These are phyloP conservation scores for Garcia nutans DNA, from an alignment of 345 rosid species.

Conservation along the genomic window DNA sequence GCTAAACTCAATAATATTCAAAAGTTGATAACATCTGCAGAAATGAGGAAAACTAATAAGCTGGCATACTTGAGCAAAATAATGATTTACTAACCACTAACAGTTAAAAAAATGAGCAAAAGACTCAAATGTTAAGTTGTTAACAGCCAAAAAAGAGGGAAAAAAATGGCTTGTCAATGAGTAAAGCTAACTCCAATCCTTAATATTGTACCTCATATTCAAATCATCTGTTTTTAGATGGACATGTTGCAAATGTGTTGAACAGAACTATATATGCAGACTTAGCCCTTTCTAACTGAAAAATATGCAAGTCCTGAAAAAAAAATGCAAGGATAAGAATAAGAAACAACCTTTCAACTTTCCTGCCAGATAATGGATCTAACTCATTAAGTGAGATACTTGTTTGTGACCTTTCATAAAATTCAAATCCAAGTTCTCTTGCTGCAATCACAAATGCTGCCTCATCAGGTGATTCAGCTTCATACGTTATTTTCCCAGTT, in stretches of 20 bases:
- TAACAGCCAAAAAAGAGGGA: background rate
- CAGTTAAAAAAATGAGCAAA: background rate
- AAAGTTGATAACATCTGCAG: conserved; percentile 68
- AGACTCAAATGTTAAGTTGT: background rate
- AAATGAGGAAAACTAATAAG: background rate
- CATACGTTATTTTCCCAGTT: conserved; percentile 61
- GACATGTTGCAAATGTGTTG: background rate
- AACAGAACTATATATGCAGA: background rate
- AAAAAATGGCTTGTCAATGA: background rate
- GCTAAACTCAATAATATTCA: conserved; percentile 77
- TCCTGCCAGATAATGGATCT: conserved; percentile 50
- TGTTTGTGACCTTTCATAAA: conserved; percentile 72
- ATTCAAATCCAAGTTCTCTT: conserved; percentile 85
- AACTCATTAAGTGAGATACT: conserved; percentile 67
- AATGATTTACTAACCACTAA: background rate
- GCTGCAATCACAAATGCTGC: conserved; percentile 96
- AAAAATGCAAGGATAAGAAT: conserved; percentile 5
- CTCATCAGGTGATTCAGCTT: conserved; percentile 98
- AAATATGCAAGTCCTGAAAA: background rate
- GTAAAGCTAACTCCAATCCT: background rate
- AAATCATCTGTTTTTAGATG: background rate
- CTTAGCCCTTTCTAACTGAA: background rate
- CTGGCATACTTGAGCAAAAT: background rate
- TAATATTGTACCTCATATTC: background rate
- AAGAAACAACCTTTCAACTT: conserved; percentile 52